These are phyloP conservation scores for Ceratobasidium sp. DNA, from an alignment of 1,284 basidiomycete species.

Conservation along the genomic window DNA sequence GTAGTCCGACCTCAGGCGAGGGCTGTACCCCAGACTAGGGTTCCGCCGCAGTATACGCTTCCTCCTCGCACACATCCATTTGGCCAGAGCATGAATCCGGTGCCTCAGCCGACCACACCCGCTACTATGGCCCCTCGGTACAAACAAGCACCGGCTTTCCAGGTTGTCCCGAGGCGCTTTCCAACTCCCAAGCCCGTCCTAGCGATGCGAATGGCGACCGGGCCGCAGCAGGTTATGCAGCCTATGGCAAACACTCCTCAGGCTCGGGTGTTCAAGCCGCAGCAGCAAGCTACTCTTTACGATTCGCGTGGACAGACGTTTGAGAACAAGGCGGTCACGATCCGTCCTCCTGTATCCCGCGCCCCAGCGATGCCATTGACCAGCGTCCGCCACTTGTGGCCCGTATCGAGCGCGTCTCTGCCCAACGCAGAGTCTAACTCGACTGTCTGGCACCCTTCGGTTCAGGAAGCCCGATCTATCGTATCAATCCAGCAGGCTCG, in stretches of 20 bases:
- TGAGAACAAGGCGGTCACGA: slow-evolving; percentile 24
- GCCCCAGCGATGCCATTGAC: slow-evolving; percentile 28
- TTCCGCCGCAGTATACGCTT: slow-evolving; percentile 18
- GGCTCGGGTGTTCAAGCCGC: slow-evolving; percentile 24
- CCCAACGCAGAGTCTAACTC: slow-evolving; percentile 32
- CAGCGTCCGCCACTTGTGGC: slow-evolving; percentile 37
- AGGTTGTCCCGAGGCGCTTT: slow-evolving; percentile 40
- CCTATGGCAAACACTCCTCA: slow-evolving; percentile 26
- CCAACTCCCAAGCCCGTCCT: slow-evolving; percentile 39
- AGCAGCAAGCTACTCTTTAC: slow-evolving; percentile 39
- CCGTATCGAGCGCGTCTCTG: slow-evolving; percentile 19
- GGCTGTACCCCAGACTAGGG: slow-evolving; percentile 27
- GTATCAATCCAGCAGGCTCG: slow-evolving; percentile 42
- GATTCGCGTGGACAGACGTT: slow-evolving; percentile 40
- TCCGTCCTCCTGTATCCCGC: slow-evolving; percentile 14
- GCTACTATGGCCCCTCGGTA: slow-evolving; percentile 40
- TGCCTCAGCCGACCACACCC: slow-evolving; percentile 11
- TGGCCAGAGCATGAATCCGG: slow-evolving; percentile 12
- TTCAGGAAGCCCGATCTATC: slow-evolving; percentile 38
- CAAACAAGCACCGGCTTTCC: slow-evolving; percentile 40
- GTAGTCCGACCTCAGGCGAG: slow-evolving; percentile 34
- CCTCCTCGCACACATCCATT: slow-evolving; percentile 33
- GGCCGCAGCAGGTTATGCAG: slow-evolving; percentile 26
- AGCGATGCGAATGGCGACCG: slow-evolving; percentile 37
- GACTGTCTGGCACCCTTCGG: slow-evolving; percentile 36